phyloP scores from a whole-genome alignment of 495 filamentous ascomycete genomes.

The Xylaria longipes region DNA sequence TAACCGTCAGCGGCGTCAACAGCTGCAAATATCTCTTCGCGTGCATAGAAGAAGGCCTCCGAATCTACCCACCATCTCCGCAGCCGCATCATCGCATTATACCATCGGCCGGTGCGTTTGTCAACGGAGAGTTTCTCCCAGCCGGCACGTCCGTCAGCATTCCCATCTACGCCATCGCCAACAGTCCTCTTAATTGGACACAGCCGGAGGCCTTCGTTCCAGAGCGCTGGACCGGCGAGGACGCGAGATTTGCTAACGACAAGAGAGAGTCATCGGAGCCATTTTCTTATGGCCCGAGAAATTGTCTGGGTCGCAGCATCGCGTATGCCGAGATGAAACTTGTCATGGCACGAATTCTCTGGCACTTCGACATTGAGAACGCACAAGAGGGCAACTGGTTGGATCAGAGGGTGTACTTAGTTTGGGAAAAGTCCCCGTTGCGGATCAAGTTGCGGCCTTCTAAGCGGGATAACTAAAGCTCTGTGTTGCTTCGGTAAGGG shows the following conservation, averaged over 20 bases:
- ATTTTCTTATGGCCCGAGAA: constrained; percentile 56
- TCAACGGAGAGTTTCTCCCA: constrained; percentile 53
- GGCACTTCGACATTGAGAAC: constrained; percentile 43
- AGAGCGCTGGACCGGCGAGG: constrained; percentile 43
- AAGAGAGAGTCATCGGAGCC: constrained; percentile 33
- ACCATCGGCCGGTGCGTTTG: constrained; percentile 47
- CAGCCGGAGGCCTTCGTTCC: constrained; percentile 49
- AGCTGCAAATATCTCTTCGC: constrained; percentile 60
- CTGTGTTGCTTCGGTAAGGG: neutral
- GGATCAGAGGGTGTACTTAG: constrained; percentile 28
- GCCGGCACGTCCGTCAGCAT: constrained; percentile 43
- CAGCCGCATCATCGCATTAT: constrained; percentile 50
- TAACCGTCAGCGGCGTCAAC: constrained; percentile 53
- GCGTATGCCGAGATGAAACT: constrained; percentile 46
- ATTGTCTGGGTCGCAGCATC: constrained; percentile 59
- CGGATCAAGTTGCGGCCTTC: constrained; percentile 21
- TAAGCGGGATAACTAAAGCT: neutral
- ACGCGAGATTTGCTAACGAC: constrained; percentile 37
- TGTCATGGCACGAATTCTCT: constrained; percentile 44
- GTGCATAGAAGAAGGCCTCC: constrained; percentile 61
- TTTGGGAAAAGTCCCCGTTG: constrained; percentile 40
- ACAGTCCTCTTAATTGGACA: constrained; percentile 44
- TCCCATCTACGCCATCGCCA: constrained; percentile 41
- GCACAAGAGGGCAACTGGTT: constrained; percentile 38
- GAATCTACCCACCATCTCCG: constrained; percentile 63